These are phyloP conservation scores for Phialemoniopsis sp. DNA, from an alignment of 2,329 filamentous ascomycete genomes.

Conservation along the genomic window DNA sequence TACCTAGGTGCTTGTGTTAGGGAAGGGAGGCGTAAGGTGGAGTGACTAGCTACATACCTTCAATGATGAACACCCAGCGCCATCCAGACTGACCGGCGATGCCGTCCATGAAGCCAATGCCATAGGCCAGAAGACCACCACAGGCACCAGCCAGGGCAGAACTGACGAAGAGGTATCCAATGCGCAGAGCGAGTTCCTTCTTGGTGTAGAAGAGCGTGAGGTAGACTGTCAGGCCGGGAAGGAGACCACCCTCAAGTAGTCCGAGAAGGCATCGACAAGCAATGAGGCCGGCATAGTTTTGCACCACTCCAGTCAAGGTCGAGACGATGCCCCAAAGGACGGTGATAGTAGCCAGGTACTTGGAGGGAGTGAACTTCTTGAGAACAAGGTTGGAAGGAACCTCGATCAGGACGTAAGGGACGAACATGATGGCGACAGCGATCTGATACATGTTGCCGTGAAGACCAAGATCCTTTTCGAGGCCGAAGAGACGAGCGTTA, in stretches of 20 bases:
- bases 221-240: conserved; percentile 43
- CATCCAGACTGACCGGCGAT: conserved; percentile 38
- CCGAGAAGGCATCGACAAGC: conserved; percentile 42
- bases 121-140: conserved; percentile 60
- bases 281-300: conserved; percentile 33
- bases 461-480: conserved; percentile 38
- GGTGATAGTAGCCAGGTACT: conserved; percentile 5
- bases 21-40: neutral
- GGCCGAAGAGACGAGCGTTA: conserved; percentile 41
- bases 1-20: conserved; percentile 18
- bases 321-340: conserved; percentile 27
- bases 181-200: conserved; percentile 48
- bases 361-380: conserved; percentile 9
- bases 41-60: conserved; percentile 3
- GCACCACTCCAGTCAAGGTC: conserved; percentile 42
- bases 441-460: conserved; percentile 35
- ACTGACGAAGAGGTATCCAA: conserved; percentile 41
- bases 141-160: conserved; percentile 46
- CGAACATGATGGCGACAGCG: conserved; percentile 21
- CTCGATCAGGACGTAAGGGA: conserved; percentile 24
- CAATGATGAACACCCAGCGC: conserved; percentile 24
- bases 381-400: conserved; percentile 20
- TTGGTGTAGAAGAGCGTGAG: conserved; percentile 51
- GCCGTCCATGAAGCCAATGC: conserved; percentile 39
- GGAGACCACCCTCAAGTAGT: conserved; percentile 42